Conservation (phyloP, 805 yeast species). For the Yamadazyma sp. region DNA sequence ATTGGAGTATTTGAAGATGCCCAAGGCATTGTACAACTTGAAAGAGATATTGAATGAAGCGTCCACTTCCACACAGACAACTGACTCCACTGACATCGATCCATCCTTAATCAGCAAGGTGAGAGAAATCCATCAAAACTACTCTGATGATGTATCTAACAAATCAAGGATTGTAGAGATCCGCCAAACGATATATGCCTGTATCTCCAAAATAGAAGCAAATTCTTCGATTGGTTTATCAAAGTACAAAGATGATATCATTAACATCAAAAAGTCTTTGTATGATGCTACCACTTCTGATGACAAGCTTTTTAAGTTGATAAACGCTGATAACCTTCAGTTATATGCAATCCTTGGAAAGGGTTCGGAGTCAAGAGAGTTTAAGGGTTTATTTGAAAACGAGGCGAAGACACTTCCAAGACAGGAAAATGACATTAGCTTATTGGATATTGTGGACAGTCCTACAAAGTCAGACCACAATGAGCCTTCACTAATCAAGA, state of each 20-base stretch:
- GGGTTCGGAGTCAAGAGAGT: constrained; percentile 44
- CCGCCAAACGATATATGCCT: constrained; percentile 37
- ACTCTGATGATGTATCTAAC: constrained; percentile 37
- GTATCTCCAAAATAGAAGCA: constrained; percentile 36
- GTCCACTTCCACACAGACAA: not conserved
- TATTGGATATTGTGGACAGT: constrained; percentile 69
- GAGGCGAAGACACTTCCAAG: not conserved
- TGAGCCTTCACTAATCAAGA: constrained; percentile 37
- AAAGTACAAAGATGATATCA: constrained; percentile 50
- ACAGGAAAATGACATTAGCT: constrained; percentile 38
- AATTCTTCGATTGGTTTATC: not conserved
- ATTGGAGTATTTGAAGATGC: constrained; percentile 76
- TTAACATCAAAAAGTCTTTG: constrained; percentile 57
- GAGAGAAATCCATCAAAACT: constrained; percentile 24
- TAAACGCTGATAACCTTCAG: constrained; percentile 31
- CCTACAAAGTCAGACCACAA: constrained; percentile 8
- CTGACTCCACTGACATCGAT: constrained; percentile 4
- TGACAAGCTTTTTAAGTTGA: constrained; percentile 47
- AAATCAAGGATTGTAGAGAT: constrained; percentile 26
- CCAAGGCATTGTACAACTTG: constrained; percentile 59
- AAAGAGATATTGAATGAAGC: constrained; percentile 36
- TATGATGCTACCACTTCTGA: constrained; percentile 64
- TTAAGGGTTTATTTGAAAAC: constrained; percentile 30
- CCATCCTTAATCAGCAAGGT: constrained; percentile 14
- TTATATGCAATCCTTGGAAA: constrained; percentile 30